Conservation (phyloP, 2,329 filamentous ascomycete species). For the Akanthomyces uredinophilus region DNA sequence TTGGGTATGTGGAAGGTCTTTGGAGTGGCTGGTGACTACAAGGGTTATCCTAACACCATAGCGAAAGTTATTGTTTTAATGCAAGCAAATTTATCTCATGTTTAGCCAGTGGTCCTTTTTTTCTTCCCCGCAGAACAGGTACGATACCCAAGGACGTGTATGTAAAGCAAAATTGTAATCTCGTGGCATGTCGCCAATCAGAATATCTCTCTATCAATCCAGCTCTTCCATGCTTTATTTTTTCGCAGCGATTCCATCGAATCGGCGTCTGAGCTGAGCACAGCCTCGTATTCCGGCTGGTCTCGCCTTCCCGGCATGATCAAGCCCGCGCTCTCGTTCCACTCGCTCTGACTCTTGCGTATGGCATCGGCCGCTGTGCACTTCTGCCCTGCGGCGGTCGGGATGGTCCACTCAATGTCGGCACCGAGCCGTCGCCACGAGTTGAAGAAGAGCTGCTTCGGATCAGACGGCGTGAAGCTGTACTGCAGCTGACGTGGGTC, state of each 20-base stretch:
- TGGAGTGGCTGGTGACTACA: background rate
- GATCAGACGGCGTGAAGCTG: constrained; percentile 35
- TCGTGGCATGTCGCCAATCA: background rate
- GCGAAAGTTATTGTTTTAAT: background rate
- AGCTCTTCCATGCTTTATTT: constrained; percentile 25
- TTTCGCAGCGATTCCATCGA: constrained; percentile 26
- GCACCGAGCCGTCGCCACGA: constrained; percentile 41
- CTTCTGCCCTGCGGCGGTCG: constrained; percentile 18
- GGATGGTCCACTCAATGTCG: constrained; percentile 33
- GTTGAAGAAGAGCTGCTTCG: constrained; percentile 38
- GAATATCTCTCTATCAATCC: constrained; percentile 22
- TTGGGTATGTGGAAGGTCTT: background rate
- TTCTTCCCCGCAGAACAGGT: background rate
- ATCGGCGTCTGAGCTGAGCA: constrained; percentile 26
- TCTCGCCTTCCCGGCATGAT: constrained; percentile 27
- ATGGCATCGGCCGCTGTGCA: constrained; percentile 25
- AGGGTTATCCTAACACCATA: background rate
- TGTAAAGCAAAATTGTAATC: background rate
- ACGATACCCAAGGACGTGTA: background rate
- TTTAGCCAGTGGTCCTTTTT: background rate
- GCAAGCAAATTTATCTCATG: background rate
- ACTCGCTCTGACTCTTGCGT: constrained; percentile 25
- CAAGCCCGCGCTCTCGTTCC: constrained; percentile 28
- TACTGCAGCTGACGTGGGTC: constrained; percentile 38
- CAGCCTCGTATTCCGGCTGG: constrained; percentile 24